Evolutionary conservation across 345 rosid genomes (phyloP).

Genomic region (Bretschneidera sinensis): DNA sequence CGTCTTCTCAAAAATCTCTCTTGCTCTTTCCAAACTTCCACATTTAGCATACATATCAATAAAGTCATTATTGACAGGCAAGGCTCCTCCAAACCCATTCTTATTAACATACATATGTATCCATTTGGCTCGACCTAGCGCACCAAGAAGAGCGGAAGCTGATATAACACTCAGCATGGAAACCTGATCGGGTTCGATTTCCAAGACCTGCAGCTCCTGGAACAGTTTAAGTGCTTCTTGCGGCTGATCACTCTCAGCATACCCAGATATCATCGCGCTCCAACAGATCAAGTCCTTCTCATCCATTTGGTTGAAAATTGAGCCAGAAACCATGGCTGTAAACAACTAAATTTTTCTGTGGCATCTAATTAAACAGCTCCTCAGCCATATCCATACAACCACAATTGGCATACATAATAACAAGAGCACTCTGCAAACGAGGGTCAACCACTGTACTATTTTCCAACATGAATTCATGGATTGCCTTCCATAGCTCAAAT

Average conservation of each 20-base stretch:
- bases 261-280: constrained; percentile 74
- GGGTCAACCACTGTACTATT: constrained; percentile 32
- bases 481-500: constrained; percentile 35
- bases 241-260: constrained; percentile 59
- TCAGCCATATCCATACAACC: constrained; percentile 46
- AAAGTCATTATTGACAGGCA: constrained; percentile 40
- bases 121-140: constrained; percentile 41
- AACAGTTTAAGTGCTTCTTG: constrained; percentile 51
- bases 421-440: constrained; percentile 44
- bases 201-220: constrained; percentile 30
- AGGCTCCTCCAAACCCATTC: constrained; percentile 31
- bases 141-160: constrained; percentile 45
- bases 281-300: constrained; percentile 59
- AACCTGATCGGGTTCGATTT: constrained; percentile 41
- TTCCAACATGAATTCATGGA: constrained; percentile 40
- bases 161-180: constrained; percentile 50
- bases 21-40: constrained; percentile 48
- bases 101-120: constrained; percentile 32
- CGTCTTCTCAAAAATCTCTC: constrained; percentile 41
- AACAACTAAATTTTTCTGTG: constrained; percentile 34
- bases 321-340: constrained; percentile 49
- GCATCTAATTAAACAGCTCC: constrained; percentile 25
- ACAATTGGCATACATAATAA: constrained; percentile 42
- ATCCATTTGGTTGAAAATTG: constrained; percentile 38
- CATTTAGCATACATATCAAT: constrained; percentile 66